These are phyloP conservation scores for Phytophthora aleatoria DNA, from an alignment of 352 stramenopile species.

Conservation along the genomic window DNA sequence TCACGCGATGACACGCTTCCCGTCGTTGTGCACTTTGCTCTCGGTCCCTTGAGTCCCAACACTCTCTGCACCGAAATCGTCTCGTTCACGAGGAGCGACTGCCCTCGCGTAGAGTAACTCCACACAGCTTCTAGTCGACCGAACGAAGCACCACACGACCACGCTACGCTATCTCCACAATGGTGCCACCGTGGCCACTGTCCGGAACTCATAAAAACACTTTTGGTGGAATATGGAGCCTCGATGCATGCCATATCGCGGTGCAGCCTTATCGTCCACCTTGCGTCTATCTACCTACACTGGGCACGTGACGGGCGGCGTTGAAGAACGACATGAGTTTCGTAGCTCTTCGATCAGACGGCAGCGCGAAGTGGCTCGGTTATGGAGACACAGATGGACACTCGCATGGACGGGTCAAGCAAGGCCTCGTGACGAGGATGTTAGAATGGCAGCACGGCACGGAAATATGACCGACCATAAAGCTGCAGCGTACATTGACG, in stretches of 20 bases:
- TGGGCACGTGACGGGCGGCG: slow-evolving; percentile 18
- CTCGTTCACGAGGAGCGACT: slow-evolving; percentile 11
- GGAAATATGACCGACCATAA: background rate
- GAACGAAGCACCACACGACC: too few relatives aligned
- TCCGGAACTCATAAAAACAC: slow-evolving; percentile 9
- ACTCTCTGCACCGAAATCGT: slow-evolving; percentile 28
- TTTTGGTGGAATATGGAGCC: slow-evolving; percentile 8
- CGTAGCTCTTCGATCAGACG: slow-evolving; percentile 28
- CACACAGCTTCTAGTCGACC: background rate
- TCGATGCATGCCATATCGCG: slow-evolving; percentile 2
- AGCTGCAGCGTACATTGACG: too few relatives aligned
- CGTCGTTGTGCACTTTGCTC: slow-evolving; percentile 6
- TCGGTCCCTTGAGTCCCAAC: background rate
- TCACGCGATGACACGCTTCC: slow-evolving; percentile 12
- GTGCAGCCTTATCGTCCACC: slow-evolving; percentile 28
- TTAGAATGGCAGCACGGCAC: slow-evolving; percentile 10
- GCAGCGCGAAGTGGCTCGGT: slow-evolving; percentile 7
- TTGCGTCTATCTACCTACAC: slow-evolving; percentile 22
- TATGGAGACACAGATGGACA: slow-evolving; percentile 13
- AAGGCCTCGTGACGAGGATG: slow-evolving; percentile 25
- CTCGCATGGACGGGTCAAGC: slow-evolving; percentile 8
- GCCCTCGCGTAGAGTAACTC: background rate
- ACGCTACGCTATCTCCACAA: background rate
- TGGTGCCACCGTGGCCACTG: slow-evolving; percentile 7
- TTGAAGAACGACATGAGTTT: slow-evolving; percentile 19